Percentiles rank a stretch among this genome's conserved stretches.
phyloP scores from a whole-genome alignment of 495 filamentous ascomycete genomes.

The Elasticomyces elasticus region DNA sequence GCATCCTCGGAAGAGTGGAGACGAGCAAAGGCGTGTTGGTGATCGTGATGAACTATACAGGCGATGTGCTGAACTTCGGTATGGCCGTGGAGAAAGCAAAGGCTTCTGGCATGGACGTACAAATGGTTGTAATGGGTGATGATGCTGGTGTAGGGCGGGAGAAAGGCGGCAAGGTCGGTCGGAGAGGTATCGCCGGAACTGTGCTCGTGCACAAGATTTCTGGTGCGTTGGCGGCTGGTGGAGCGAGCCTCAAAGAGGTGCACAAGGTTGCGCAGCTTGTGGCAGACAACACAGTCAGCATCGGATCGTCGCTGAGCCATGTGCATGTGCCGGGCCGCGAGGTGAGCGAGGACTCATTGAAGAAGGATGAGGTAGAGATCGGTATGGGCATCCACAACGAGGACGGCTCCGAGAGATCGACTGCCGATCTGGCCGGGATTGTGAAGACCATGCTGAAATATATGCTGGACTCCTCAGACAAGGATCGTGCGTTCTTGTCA shows the following conservation, averaged over 20 bases:
- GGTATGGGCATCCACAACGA: constrained; percentile 99
- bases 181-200: constrained; percentile 85
- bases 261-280: constrained; percentile 58
- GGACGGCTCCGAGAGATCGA: constrained; percentile 65
- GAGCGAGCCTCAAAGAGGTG: constrained; percentile 52
- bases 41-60: constrained; percentile 57
- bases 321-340: constrained; percentile 84
- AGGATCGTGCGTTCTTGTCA: constrained; percentile 70
- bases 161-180: constrained; percentile 80
- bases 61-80: constrained; percentile 88
- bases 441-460: constrained; percentile 72
- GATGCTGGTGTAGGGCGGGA: constrained; percentile 83
- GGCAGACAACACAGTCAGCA: constrained; percentile 67
- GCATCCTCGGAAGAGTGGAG: constrained; percentile 61
- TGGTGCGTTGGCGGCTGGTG: constrained; percentile 72
- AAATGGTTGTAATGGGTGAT: constrained; percentile 93
- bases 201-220: constrained; percentile 82
- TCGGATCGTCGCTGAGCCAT: constrained; percentile 78
- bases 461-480: constrained; percentile 66
- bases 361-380: constrained; percentile 70
- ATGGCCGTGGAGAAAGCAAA: constrained; percentile 89
- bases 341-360: constrained; percentile 38
- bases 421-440: constrained; percentile 54
- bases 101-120: constrained; percentile 65
- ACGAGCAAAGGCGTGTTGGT: constrained; percentile 63